A percentile compares a stretch with the other conserved stretches of the same genome.
phyloP scores from a whole-genome alignment of 2,329 filamentous ascomycete genomes.

The Aspergillus sp. region DNA sequence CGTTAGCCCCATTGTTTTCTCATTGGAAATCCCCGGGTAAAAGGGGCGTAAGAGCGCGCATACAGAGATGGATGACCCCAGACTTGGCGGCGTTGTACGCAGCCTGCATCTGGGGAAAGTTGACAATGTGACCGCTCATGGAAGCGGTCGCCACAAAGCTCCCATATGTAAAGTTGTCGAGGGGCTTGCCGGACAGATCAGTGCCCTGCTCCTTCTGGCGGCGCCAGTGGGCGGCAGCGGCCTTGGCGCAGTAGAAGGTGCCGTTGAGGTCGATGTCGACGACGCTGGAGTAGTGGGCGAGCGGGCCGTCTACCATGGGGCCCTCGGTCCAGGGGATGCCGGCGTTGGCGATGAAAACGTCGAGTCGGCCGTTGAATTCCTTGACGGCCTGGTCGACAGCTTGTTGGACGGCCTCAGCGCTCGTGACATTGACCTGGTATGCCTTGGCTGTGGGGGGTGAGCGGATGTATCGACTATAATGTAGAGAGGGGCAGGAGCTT shows the following conservation, averaged over 20 bases:
- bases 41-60: no score
- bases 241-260: conserved; percentile 73
- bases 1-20: no score
- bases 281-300: conserved; percentile 65
- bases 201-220: conserved; percentile 67
- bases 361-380: conserved; percentile 72
- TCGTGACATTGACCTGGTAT: conserved; percentile 49
- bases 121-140: conserved; percentile 76
- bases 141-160: conserved; percentile 76
- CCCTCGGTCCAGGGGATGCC: conserved; percentile 72
- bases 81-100: conserved; percentile 74
- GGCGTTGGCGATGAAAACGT: conserved; percentile 76
- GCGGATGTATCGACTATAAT: no score
- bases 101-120: conserved; percentile 71
- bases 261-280: conserved; percentile 71
- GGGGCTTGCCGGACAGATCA: conserved; percentile 58
- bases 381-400: conserved; percentile 43
- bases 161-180: conserved; percentile 61
- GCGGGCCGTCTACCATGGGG: conserved; percentile 61
- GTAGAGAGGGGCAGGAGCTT: conserved; percentile 1
- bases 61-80: conserved; percentile 51
- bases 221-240: conserved; percentile 67
- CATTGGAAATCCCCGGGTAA: no score
- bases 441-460: conserved; percentile 40
- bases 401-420: conserved; percentile 40